Percentiles rank a stretch among this genome's conserved stretches.
These are phyloP conservation scores for Chrysanthemum seticuspe DNA, from an alignment of 129 eudicot genomes.

Conservation along the genomic window DNA sequence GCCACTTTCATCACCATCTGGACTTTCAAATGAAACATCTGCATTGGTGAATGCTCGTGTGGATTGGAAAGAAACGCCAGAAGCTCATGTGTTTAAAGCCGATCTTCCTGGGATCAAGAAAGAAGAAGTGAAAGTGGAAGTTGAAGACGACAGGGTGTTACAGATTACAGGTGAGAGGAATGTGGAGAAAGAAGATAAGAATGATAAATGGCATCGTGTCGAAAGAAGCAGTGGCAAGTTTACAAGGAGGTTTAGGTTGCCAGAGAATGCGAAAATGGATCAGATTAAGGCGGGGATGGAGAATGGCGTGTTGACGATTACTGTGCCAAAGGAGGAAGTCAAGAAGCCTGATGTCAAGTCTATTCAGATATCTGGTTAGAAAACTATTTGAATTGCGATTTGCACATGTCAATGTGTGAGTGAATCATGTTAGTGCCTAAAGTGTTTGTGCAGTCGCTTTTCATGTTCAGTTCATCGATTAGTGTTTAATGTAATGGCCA, in stretches of 20 bases:
- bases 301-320: conserved; percentile 35
- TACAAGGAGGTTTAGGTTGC: conserved; percentile 46
- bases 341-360: conserved; percentile 41
- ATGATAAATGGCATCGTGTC: conserved; percentile 19
- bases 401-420: not conserved
- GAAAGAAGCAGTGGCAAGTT: conserved; percentile 38
- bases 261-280: conserved; percentile 41
- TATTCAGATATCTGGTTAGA: conserved; percentile 17
- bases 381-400: too few species aligned
- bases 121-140: conserved; percentile 41
- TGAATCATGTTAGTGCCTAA: too few species aligned
- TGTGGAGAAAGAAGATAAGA: conserved; percentile 51
- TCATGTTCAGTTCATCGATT: too few species aligned
- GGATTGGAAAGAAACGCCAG: conserved; percentile 45
- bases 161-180: conserved; percentile 48
- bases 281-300: conserved; percentile 44
- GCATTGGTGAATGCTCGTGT: conserved; percentile 18
- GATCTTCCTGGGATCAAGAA: conserved; percentile 41
- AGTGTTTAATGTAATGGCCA: too few species aligned
- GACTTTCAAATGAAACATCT: not conserved
- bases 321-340: conserved; percentile 36
- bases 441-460: too few species aligned
- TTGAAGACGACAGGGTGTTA: conserved; percentile 36
- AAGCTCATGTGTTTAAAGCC: conserved; percentile 38
- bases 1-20: not conserved